Percentiles rank a stretch among this genome's conserved stretches.
phyloP scores from a whole-genome alignment of 225 moss, liverwort and hornwort species.

The Climacium dendroides region DNA sequence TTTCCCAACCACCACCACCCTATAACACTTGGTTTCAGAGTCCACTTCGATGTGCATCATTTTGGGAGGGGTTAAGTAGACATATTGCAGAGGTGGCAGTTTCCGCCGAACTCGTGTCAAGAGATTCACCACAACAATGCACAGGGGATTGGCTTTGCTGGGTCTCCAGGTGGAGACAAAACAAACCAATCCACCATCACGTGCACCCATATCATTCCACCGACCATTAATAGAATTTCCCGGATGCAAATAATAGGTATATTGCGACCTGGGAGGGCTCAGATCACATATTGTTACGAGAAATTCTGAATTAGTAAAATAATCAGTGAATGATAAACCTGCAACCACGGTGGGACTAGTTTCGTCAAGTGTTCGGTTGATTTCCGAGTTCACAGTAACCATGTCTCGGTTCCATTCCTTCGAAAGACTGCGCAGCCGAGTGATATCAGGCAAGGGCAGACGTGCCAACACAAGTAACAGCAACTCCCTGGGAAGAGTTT shows the following conservation, averaged over 20 bases:
- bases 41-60: neutral
- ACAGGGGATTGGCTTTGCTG: neutral
- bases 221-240: neutral
- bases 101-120: neutral
- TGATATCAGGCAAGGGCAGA: neutral
- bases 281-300: neutral
- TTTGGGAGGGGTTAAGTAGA: neutral
- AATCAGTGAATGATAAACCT: neutral
- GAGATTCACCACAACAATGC: neutral
- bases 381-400: neutral
- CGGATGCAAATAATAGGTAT: neutral
- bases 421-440: neutral
- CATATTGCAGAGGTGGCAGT: neutral
- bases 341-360: neutral
- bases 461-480: neutral
- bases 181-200: neutral
- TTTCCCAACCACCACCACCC: neutral
- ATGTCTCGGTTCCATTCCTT: neutral
- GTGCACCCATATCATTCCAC: neutral
- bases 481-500: neutral
- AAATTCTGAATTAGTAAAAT: neutral
- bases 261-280: too few species aligned
- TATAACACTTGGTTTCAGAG: neutral
- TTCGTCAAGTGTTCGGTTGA: neutral
- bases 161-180: neutral